Percentiles rank a stretch among this genome's conserved stretches.
Conservation (phyloP, 345 rosid genomes). For the Citrus inodora region DNA sequence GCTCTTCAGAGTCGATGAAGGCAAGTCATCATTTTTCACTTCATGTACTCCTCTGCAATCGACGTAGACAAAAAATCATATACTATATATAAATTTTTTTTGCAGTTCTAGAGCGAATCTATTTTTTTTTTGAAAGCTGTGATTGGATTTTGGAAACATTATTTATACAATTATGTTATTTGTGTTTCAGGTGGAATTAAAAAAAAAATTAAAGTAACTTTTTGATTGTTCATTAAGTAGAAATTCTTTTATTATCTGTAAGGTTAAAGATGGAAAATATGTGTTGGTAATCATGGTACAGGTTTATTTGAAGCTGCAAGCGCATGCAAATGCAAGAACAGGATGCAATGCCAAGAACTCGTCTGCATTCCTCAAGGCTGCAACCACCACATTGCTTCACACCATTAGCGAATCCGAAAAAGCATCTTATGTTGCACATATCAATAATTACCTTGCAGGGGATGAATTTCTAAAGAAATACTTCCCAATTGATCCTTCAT, state of each 20-base stretch:
- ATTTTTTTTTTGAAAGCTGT: not conserved
- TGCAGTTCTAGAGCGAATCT: not conserved
- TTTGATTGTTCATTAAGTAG: not conserved
- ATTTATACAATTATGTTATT: not conserved
- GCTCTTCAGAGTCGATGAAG: not conserved
- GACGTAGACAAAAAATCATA: too few species aligned
- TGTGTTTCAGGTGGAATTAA: not conserved
- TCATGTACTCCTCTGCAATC: not conserved
- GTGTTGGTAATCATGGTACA: constrained; percentile 18
- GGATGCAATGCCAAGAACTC: constrained; percentile 80
- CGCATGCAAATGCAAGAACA: constrained; percentile 73
- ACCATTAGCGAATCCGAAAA: constrained; percentile 95
- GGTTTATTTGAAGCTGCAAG: constrained; percentile 86
- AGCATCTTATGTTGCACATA: constrained; percentile 86
- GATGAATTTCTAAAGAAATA: constrained; percentile 73
- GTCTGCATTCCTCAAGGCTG: constrained; percentile 91
- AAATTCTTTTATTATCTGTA: not conserved
- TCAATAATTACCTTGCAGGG: constrained; percentile 78
- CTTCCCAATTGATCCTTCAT: constrained; percentile 78
- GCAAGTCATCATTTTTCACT: not conserved
- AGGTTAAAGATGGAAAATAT: constrained; percentile 1
- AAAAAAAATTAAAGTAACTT: too few species aligned
- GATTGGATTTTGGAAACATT: not conserved
- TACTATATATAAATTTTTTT: too few species aligned
- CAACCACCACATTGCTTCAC: constrained; percentile 90